These are phyloP conservation scores for Bolboschoenoplectus hybrid DNA, from an alignment of 202 grass and related monocot species.

Conservation along the genomic window DNA sequence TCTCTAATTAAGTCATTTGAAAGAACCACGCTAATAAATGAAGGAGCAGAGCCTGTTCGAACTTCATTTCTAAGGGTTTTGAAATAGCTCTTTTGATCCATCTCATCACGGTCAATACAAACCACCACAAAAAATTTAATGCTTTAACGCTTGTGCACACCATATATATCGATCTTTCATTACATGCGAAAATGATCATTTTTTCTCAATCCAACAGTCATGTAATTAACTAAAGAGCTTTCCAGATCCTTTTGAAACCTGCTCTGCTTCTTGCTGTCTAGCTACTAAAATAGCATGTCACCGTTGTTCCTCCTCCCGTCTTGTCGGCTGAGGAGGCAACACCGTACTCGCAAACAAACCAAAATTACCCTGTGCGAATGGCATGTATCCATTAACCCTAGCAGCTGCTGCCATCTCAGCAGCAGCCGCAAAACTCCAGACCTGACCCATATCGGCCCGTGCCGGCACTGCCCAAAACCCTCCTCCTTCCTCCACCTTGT, in stretches of 20 bases:
- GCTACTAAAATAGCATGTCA: neutral
- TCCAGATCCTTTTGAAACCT: neutral
- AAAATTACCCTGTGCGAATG: slow-evolving; percentile 50
- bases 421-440: slow-evolving; percentile 58
- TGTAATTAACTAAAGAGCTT: slow-evolving; percentile 23
- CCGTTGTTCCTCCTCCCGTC: slow-evolving; percentile 29
- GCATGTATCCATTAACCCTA: slow-evolving; percentile 62
- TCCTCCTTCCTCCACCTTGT: slow-evolving; percentile 26
- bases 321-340: neutral
- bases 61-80: neutral
- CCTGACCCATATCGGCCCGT: slow-evolving; percentile 45
- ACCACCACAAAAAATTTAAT: neutral
- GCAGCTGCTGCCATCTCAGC: slow-evolving; percentile 57
- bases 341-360: slow-evolving; percentile 28
- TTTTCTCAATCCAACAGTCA: slow-evolving; percentile 20
- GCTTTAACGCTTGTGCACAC: neutral
- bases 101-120: neutral
- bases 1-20: slow-evolving; percentile 27
- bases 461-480: slow-evolving; percentile 41
- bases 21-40: slow-evolving; percentile 5
- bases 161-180: neutral
- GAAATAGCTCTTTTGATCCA: neutral
- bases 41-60: slow-evolving; percentile 21
- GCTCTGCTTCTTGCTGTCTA: slow-evolving; percentile 7
- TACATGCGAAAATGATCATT: neutral